Conservation (phyloP, 2,329 filamentous ascomycete species). For the Fusarium sambucinum region DNA sequence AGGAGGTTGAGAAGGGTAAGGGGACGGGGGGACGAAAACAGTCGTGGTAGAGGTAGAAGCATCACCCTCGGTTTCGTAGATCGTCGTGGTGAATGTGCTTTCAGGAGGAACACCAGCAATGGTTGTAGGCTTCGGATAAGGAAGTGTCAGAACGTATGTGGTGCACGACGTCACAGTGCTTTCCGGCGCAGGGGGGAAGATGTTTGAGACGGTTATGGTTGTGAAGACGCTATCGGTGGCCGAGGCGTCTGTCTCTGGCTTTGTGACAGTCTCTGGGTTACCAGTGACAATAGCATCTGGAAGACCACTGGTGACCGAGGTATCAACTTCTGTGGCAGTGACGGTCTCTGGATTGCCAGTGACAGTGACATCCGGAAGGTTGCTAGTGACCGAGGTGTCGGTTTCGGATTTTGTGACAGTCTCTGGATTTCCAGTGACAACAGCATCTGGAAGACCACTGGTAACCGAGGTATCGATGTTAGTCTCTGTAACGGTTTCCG, state of each 20-base stretch:
- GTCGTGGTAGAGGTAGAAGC: conserved; percentile 51
- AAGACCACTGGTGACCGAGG: conserved; percentile 31
- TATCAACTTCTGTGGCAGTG: conserved; percentile 42
- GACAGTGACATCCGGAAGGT: conserved; percentile 41
- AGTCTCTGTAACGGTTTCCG: conserved; percentile 49
- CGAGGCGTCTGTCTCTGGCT: conserved; percentile 44
- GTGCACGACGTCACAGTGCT: conserved; percentile 48
- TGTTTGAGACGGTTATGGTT: conserved; percentile 49
- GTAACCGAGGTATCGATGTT: conserved; percentile 39
- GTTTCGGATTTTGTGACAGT: conserved; percentile 48
- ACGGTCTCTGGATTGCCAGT: conserved; percentile 49
- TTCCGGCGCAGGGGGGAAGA: conserved; percentile 37
- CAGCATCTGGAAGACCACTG: conserved; percentile 42
- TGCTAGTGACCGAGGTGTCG: conserved; percentile 41
- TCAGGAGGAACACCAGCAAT: conserved; percentile 31
- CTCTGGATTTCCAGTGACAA: conserved; percentile 42
- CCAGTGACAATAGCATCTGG: conserved; percentile 47
- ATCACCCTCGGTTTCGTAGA: conserved; percentile 51
- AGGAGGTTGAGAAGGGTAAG: conserved; percentile 48
- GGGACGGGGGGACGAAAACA: conserved; percentile 47
- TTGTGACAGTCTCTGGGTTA: conserved; percentile 46
- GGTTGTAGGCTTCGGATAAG: not conserved
- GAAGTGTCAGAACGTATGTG: conserved; percentile 41
- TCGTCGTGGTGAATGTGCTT: conserved; percentile 50
- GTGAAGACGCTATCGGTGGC: conserved; percentile 39